Evolutionary conservation across 1,139 yeast species (phyloP).

Genomic region (Lodderomyces beijingensis): DNA sequence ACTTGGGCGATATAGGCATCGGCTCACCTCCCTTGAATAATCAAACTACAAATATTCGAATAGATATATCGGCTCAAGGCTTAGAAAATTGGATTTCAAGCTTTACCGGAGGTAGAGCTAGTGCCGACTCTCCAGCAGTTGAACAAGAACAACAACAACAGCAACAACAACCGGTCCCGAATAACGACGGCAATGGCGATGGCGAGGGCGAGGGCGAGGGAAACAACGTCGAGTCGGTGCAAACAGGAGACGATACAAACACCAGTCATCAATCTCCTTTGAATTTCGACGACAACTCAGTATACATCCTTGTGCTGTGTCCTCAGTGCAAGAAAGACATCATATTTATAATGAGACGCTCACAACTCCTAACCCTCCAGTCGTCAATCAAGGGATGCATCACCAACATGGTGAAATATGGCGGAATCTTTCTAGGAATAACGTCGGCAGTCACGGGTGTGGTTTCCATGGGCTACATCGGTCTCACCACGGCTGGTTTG

Average conservation of each 20-base stretch:
- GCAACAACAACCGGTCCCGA: too few relatives aligned
- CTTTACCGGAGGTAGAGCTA: constrained; percentile 3
- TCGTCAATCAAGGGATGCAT: constrained; percentile 19
- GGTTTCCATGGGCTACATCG: constrained; percentile 39
- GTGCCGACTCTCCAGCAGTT: constrained; percentile 3
- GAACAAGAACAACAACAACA: not conserved
- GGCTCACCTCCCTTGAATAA: constrained; percentile 12
- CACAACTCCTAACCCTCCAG: constrained; percentile 23
- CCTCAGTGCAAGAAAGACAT: constrained; percentile 44
- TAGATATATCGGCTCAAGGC: constrained; percentile 18
- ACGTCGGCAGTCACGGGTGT: constrained; percentile 42
- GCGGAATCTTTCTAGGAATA: constrained; percentile 33
- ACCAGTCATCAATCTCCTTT: not conserved
- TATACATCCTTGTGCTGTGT: constrained; percentile 31
- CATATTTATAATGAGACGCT: constrained; percentile 30
- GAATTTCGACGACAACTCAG: constrained; percentile 4
- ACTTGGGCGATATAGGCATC: constrained; percentile 12
- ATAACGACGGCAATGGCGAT: constrained; percentile 1
- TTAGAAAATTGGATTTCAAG: constrained; percentile 18
- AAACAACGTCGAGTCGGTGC: not conserved
- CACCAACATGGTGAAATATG: constrained; percentile 24
- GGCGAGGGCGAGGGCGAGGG: constrained; percentile 2
- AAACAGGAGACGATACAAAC: not conserved
- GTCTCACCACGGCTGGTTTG: constrained; percentile 38
- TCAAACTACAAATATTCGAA: constrained; percentile 13